Evolutionary conservation across 164 flowering plant species (phyloP).

Genomic region (Warburgia ugandensis): DNA sequence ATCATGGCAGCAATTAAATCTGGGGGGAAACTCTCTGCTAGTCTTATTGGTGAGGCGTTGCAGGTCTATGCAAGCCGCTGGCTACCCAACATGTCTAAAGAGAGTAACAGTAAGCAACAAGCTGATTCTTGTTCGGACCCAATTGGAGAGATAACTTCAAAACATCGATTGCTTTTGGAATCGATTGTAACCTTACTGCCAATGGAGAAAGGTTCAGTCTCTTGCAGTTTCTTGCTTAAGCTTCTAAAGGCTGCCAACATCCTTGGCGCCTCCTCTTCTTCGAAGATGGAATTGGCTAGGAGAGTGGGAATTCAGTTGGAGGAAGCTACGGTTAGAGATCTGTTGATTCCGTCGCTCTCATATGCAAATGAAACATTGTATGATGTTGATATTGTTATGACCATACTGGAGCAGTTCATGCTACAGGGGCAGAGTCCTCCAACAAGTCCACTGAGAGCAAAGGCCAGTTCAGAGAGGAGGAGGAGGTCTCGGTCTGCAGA

Average conservation of each 20-base stretch:
- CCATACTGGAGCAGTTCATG: conserved; percentile 78
- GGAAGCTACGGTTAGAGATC: conserved; percentile 70
- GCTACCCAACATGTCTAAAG: conserved; percentile 60
- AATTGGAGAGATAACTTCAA: conserved; percentile 31
- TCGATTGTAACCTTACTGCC: conserved; percentile 83
- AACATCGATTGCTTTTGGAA: conserved; percentile 63
- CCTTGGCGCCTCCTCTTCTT: conserved; percentile 60
- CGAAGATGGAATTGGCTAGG: conserved; percentile 73
- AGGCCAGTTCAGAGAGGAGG: conserved; percentile 35
- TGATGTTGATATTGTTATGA: conserved; percentile 70
- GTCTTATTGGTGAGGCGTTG: conserved; percentile 73
- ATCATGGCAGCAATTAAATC: conserved; percentile 78
- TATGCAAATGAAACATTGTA: conserved; percentile 34
- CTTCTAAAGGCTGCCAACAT: conserved; percentile 72
- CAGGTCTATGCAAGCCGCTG: conserved; percentile 67
- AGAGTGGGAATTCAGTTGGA: conserved; percentile 79
- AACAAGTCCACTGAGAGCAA: conserved; percentile 58
- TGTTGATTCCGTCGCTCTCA: conserved; percentile 63
- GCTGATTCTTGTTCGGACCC: conserved; percentile 37
- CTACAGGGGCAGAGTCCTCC: conserved; percentile 84
- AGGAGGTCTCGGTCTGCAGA: conserved; percentile 83
- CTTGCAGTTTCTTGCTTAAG: conserved; percentile 73
- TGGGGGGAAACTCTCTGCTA: conserved; percentile 44
- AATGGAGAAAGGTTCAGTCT: conserved; percentile 62
- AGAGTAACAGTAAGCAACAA: conserved; percentile 17